A percentile compares a stretch with the other conserved stretches of the same genome.
Conservation (phyloP, 1,284 basidiomycete species). For the Omphalotus olearius region DNA sequence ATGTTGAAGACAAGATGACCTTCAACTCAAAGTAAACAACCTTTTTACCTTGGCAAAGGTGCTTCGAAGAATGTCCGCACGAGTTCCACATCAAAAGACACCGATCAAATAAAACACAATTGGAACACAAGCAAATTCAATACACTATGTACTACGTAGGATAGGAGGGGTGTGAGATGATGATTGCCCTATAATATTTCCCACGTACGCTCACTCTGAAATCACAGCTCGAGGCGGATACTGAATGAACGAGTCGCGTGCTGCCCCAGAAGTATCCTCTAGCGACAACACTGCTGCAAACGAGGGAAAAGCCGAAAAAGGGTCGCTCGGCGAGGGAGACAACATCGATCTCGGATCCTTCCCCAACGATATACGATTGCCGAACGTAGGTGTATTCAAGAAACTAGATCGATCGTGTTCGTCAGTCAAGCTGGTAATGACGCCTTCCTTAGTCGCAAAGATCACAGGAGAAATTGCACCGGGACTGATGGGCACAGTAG, state of each 20-base stretch:
- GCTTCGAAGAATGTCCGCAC: too few species aligned
- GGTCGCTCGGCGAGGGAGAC: conserved; percentile 39
- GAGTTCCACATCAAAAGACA: too few species aligned
- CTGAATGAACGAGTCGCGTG: conserved; percentile 16
- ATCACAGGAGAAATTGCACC: conserved; percentile 5
- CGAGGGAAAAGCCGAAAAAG: conserved; percentile 37
- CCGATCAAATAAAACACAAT: too few species aligned
- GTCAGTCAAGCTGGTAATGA: conserved; percentile 25
- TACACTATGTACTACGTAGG: too few species aligned
- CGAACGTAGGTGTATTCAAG: conserved; percentile 23
- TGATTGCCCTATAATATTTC: too few species aligned
- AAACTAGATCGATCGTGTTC: conserved; percentile 6
- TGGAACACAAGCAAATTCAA: too few species aligned
- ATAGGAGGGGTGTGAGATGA: too few species aligned
- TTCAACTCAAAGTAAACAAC: too few species aligned
- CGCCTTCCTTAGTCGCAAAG: conserved; percentile 19
- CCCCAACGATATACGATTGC: conserved; percentile 26
- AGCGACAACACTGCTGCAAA: conserved; percentile 31
- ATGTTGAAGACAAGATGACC: too few species aligned
- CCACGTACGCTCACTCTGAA: conserved; percentile 1
- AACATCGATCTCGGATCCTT: conserved; percentile 23
- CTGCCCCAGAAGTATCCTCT: conserved; percentile 12
- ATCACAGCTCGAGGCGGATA: conserved; percentile 27
- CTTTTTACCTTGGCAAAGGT: too few species aligned
- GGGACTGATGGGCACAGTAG: too few species aligned